Conservation (phyloP, 371 early-diverging fungal genomes). For the Mortierella sp. region DNA sequence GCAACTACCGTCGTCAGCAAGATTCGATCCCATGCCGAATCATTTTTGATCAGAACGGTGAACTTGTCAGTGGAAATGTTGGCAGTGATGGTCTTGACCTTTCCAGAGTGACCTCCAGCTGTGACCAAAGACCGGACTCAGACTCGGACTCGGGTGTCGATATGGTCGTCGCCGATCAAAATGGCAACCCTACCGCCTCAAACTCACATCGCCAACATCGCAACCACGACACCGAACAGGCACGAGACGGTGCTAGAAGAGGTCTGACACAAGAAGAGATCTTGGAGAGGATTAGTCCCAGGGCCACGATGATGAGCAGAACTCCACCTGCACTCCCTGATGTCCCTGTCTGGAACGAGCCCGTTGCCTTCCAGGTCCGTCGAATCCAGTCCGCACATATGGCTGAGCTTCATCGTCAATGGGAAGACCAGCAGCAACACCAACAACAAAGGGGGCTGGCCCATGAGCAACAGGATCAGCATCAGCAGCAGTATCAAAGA, state of each 20-base stretch:
- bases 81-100: neutral
- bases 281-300: neutral
- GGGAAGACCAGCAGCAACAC: conserved; percentile 15
- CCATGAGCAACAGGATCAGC: conserved; percentile 7
- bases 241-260: neutral
- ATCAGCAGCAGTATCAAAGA: neutral
- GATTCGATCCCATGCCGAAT: neutral
- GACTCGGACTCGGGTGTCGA: neutral
- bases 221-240: neutral
- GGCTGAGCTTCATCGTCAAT: conserved; percentile 16
- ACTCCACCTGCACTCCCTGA: conserved; percentile 11
- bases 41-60: neutral
- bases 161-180: neutral
- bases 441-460: neutral
- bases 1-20: neutral
- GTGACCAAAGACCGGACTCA: neutral
- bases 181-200: neutral
- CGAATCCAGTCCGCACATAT: conserved; percentile 22
- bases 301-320: conserved; percentile 22
- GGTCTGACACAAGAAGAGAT: neutral
- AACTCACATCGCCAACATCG: neutral
- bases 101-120: neutral
- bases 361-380: conserved; percentile 33
- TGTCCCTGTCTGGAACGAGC: conserved; percentile 15
- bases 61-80: neutral